These are phyloP conservation scores for Piloderma croceum DNA, from an alignment of 768 basidiomycete species.

Conservation along the genomic window DNA sequence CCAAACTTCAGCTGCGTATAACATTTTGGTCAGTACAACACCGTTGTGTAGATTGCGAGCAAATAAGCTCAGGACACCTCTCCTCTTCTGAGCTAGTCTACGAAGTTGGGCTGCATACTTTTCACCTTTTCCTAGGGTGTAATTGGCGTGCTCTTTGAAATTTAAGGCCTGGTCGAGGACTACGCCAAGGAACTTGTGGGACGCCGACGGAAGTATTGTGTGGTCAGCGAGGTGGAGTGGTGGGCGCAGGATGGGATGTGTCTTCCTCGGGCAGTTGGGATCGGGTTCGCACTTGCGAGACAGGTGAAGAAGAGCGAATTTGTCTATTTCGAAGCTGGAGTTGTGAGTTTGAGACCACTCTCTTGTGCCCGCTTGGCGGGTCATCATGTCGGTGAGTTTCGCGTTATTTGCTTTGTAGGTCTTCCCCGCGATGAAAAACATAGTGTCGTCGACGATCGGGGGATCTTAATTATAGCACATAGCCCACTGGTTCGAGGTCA, in stretches of 20 bases:
- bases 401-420: no score
- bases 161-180: conserved; percentile 25
- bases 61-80: conserved; percentile 5
- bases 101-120: no score
- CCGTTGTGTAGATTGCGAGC: no score
- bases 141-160: conserved; percentile 17
- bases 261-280: background rate
- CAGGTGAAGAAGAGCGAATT: no score
- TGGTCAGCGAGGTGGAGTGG: conserved; percentile 6
- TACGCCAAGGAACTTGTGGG: conserved; percentile 27
- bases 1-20: no score
- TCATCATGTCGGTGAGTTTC: conserved; percentile 7
- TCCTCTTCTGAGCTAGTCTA: conserved; percentile 2
- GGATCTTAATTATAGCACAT: no score
- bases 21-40: no score
- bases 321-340: no score
- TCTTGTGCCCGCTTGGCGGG: background rate
- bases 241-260: conserved; percentile 3
- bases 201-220: conserved; percentile 12
- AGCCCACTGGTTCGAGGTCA: no score
- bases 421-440: no score
- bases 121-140: conserved; percentile 12
- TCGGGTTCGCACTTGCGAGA: conserved; percentile 5
- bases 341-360: conserved; percentile 5
- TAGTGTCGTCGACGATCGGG: no score